Evolutionary conservation across 768 basidiomycete genomes (phyloP).

Genomic region (Crassisporium funariophilum): DNA sequence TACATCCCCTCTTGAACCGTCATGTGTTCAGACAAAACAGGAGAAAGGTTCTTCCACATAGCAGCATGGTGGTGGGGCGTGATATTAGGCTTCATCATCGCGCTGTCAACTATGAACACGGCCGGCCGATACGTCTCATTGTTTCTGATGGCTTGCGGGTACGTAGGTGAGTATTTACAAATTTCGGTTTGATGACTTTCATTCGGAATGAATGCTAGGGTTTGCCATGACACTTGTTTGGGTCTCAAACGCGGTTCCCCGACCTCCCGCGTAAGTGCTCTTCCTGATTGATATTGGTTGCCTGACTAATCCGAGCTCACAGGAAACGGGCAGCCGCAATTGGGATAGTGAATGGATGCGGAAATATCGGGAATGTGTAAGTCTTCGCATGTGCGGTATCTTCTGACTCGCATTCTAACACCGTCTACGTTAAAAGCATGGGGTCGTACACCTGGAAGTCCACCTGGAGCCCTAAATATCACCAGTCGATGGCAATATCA

Average conservation of each 20-base stretch:
- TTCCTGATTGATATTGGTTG: not conserved
- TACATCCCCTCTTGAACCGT: not conserved
- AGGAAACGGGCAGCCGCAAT: constrained; percentile 59
- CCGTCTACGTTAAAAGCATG: constrained; percentile 37
- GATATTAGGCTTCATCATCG: constrained; percentile 64
- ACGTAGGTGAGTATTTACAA: constrained; percentile 19
- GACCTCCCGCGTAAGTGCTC: constrained; percentile 45
- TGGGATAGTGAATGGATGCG: constrained; percentile 60
- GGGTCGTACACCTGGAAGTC: constrained; percentile 65
- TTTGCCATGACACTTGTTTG: constrained; percentile 57
- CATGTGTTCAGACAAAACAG: constrained; percentile 62
- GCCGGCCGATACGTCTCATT: constrained; percentile 60
- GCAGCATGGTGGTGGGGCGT: constrained; percentile 59
- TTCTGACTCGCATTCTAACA: not conserved
- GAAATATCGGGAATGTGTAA: constrained; percentile 61
- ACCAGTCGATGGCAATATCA: constrained; percentile 59
- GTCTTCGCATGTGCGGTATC: constrained; percentile 17
- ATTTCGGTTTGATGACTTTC: not conserved
- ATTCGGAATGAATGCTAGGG: constrained; percentile 22
- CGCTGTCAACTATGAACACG: constrained; percentile 52
- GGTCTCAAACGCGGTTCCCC: constrained; percentile 61
- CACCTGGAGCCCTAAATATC: constrained; percentile 63
- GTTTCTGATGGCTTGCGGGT: constrained; percentile 66
- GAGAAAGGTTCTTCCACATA: constrained; percentile 68
- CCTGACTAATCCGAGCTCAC: not conserved